Evolutionary conservation across 495 filamentous ascomycete species (phyloP), one percentile per base, ranked within the genome.

Genomic region (Friedmanniomyces simplex): DNA sequence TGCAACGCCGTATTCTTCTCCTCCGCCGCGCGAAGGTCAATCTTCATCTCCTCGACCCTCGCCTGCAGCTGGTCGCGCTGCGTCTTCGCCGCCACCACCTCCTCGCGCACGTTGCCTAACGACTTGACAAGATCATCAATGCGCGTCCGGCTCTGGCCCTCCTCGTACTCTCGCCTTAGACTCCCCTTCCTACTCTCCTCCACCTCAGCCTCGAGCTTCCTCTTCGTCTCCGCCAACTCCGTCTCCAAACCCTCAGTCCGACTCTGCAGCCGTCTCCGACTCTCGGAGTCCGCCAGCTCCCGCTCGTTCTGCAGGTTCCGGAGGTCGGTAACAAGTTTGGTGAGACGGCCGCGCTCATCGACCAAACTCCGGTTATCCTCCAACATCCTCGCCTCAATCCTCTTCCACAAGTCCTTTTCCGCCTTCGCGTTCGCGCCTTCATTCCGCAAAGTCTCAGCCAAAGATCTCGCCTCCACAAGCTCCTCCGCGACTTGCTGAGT

Each of bases 401-500:
- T 87, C 72, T 91, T 95, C 86, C 84, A 91, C 22, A 97, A 75
- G 3, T 84, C 83, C 68, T 91, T 94, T 66, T 96, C 91, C 0
- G 91, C 91, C 68, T 91, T 94, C 12, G 95, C 81, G 68, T 95
- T 96, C 20, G 89, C 86, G 58, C 80, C 91, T 62, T 97, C 93
- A 46, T 84, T 89, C 21, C 90, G 87, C 72, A 97, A 79, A 63
- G 88, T 90, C 63, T 98, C 91, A 11, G 83, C 73, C 36, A 91
- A 69, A 56, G 82, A 86, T 62, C 85, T 86, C 0, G 85, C 82
- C 68, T 95, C 93, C 10, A 96, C 82, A 0, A 96, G 77, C 63
- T 99, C 91, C 71, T 99, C 94, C 0, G 89, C 87, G 46, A 89
- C 84, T 71, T 96, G 89, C 63, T 96, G 93, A 13, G 84, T 91